Conservation (phyloP, 768 basidiomycete genomes). For the Amyloporia xantha region DNA sequence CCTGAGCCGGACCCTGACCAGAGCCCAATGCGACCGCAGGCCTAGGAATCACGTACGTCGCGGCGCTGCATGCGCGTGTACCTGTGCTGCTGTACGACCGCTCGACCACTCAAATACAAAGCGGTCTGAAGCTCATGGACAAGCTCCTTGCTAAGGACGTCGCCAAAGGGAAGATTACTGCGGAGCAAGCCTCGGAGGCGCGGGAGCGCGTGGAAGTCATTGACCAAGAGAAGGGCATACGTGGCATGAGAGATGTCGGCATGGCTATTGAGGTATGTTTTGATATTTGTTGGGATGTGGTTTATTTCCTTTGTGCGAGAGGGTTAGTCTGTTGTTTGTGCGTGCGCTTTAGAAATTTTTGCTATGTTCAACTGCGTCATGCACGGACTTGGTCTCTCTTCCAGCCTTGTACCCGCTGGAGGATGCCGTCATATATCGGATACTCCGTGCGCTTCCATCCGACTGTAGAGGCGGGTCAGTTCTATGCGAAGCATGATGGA, state of each 20-base stretch:
- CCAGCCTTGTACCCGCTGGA: neutral
- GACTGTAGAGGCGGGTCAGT: too few species aligned
- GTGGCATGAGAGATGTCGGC: slow-evolving; percentile 70
- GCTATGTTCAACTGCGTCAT: neutral
- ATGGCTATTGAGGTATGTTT: slow-evolving; percentile 79
- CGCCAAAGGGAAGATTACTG: slow-evolving; percentile 66
- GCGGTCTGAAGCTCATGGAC: slow-evolving; percentile 70
- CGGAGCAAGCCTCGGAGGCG: slow-evolving; percentile 68
- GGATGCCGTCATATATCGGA: too few species aligned
- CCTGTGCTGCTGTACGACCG: slow-evolving; percentile 83
- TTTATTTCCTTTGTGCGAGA: too few species aligned
- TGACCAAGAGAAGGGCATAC: slow-evolving; percentile 39
- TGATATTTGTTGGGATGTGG: too few species aligned
- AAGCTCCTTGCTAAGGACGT: slow-evolving; percentile 87
- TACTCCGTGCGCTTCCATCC: too few species aligned
- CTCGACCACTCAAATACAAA: slow-evolving; percentile 64
- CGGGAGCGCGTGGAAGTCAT: slow-evolving; percentile 58
- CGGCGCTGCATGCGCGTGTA: slow-evolving; percentile 79
- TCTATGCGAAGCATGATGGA: too few species aligned
- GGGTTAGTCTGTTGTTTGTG: too few species aligned
- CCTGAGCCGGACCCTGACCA: neutral
- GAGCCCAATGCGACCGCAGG: slow-evolving; percentile 42
- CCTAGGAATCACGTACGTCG: slow-evolving; percentile 84
- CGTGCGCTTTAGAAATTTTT: too few species aligned
- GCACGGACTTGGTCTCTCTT: neutral